Percentiles rank a stretch among this genome's conserved stretches.
Conservation (phyloP, 2,329 filamentous ascomycete species). For the Aspergillus transmontanensis region DNA sequence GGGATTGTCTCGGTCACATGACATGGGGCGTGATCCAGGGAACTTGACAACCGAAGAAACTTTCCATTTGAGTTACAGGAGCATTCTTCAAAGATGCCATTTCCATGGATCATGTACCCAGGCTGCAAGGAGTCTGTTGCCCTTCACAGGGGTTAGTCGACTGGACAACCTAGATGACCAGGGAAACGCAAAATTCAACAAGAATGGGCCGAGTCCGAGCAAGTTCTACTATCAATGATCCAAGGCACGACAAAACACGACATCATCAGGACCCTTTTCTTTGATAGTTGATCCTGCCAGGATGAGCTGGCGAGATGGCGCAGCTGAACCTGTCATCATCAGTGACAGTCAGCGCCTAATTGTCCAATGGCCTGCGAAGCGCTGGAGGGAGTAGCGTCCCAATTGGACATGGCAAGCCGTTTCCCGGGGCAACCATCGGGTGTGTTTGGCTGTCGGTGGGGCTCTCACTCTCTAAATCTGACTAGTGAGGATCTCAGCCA, state of each 20-base stretch:
- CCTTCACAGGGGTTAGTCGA: neutral
- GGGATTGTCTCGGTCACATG: neutral
- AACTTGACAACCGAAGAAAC: neutral
- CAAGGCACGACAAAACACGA: neutral
- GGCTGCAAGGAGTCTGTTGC: neutral
- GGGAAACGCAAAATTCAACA: neutral
- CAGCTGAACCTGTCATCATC: conserved; percentile 13
- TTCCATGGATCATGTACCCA: neutral
- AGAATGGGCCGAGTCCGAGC: neutral
- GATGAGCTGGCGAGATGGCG: conserved; percentile 3
- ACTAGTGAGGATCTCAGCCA: conserved; percentile 13
- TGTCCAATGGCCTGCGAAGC: neutral
- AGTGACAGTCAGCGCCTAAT: conserved; percentile 5
- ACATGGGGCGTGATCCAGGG: neutral
- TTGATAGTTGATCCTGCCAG: neutral
- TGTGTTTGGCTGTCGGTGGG: conserved; percentile 26
- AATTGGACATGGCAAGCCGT: conserved; percentile 1
- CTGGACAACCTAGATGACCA: neutral
- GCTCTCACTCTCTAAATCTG: conserved; percentile 12
- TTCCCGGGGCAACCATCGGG: conserved; percentile 24
- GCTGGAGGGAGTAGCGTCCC: neutral
- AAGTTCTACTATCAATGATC: neutral
- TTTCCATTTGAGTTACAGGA: neutral
- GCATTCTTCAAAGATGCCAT: neutral
- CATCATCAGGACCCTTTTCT: neutral